phyloP scores from a whole-genome alignment of 2,329 filamentous ascomycete species.

The Diaporthe sp. region DNA sequence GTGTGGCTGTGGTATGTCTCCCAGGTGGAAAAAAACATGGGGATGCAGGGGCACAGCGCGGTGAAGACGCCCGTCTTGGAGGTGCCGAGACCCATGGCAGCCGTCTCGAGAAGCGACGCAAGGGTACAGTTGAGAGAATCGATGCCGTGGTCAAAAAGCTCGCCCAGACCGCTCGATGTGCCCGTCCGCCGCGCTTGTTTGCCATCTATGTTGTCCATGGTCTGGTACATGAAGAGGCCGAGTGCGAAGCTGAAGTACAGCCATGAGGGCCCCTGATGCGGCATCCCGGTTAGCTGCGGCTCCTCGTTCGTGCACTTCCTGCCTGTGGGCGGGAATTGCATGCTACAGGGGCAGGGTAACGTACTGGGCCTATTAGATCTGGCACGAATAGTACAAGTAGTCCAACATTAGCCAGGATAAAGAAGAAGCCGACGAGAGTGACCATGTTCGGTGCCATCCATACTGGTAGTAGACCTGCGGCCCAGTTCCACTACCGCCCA shows the following conservation, averaged over 20 bases:
- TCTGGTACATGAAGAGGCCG: constrained; percentile 98
- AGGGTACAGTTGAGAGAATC: constrained; percentile 98
- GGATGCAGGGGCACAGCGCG: constrained; percentile 88
- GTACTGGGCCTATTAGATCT: constrained; percentile 89
- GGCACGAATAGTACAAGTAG: constrained; percentile 84
- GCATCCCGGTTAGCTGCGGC: constrained; percentile 37
- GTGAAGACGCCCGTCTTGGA: constrained; percentile 91
- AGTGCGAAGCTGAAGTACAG: constrained; percentile 96
- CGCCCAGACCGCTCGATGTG: constrained; percentile 93
- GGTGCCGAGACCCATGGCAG: constrained; percentile 91
- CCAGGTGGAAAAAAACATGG: constrained; percentile 99
- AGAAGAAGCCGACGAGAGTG: constrained; percentile 93
- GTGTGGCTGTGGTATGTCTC: constrained; percentile 99
- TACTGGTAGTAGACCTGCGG: constrained; percentile 90
- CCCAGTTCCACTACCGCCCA: constrained; percentile 88
- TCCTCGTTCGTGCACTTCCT: background rate
- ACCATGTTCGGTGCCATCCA: constrained; percentile 99
- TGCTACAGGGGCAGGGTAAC: constrained; percentile 49
- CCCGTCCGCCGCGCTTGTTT: constrained; percentile 97
- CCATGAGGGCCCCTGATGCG: constrained; percentile 83
- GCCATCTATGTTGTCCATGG: constrained; percentile 98
- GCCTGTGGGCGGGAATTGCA: background rate
- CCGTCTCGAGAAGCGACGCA: constrained; percentile 89
- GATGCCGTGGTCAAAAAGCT: constrained; percentile 98
- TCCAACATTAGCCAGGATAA: constrained; percentile 87